Evolutionary conservation across 1,284 basidiomycete species (phyloP).

Genomic region (Pseudomicrostroma phylloplanum): DNA sequence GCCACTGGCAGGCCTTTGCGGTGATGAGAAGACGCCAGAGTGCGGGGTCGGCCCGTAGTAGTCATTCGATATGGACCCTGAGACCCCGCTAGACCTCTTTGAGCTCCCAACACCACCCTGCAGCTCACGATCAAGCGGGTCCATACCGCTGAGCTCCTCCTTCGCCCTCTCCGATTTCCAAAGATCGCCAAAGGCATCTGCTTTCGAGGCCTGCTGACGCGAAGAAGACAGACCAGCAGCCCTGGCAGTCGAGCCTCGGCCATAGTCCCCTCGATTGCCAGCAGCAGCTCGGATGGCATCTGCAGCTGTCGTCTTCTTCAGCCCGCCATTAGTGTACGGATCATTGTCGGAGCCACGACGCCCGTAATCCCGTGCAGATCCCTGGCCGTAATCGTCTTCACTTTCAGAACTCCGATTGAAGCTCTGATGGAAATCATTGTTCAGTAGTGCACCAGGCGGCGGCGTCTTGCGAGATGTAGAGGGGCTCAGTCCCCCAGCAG

Average conservation of each 20-base stretch:
- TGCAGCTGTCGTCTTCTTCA: slow-evolving; percentile 1
- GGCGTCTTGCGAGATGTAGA: not conserved
- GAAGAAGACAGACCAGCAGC: not conserved
- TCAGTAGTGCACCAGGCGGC: not conserved
- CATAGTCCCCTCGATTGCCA: slow-evolving; percentile 9
- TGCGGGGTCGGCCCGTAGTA: too few species aligned
- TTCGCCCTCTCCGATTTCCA: not conserved
- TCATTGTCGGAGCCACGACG: not conserved
- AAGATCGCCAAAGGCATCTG: slow-evolving; percentile 3
- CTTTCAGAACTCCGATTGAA: not conserved
- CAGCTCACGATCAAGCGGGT: slow-evolving; percentile 38
- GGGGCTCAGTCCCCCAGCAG: not conserved
- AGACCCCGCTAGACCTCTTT: not conserved
- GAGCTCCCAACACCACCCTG: slow-evolving; percentile 17
- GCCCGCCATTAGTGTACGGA: slow-evolving; percentile 1
- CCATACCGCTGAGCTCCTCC: slow-evolving; percentile 19
- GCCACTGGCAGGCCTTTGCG: not conserved
- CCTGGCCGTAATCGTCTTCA: not conserved
- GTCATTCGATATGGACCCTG: not conserved
- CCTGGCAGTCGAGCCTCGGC: slow-evolving; percentile 15
- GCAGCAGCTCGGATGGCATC: slow-evolving; percentile 23
- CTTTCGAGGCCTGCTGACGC: not conserved
- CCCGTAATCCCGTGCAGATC: not conserved
- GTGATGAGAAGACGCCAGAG: not conserved
- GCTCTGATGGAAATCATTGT: not conserved